Base-by-base conservation (phyloP, 306 rosid species). In the Hylodesmum podocarpum region DNA sequence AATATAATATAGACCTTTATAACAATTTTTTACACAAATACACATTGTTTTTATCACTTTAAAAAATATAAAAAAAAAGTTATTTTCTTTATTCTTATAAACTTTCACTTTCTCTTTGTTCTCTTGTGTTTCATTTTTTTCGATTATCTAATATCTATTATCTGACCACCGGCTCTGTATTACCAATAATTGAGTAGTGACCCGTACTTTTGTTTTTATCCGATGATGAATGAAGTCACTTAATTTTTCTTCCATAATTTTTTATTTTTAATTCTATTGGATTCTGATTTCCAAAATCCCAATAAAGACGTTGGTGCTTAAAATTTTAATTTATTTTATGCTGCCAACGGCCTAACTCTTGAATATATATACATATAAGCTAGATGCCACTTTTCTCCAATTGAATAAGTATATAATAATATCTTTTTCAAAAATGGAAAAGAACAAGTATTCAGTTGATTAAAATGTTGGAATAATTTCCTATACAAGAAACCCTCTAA, bases 261-360 rank as follows among this genome's bases (percentile, higher is more conserved):
- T 27, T 58, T 5, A 14, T 11, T 72, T 1, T 54, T 3, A 40
- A 2, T 46, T 34, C 8, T 12, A 25, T 28, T 47, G 67, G 73
- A 75, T 69, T 67, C 53, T 81, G 66, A 49, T 50, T 75, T 69
- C 73, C 66, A 53, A 58, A 58, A 12, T 36, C 76, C 75, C 40
- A 21, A 8, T 14, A 36, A 22, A 66, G 58, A 80, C 16, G 29
- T 4, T 12, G 3, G 31, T 41, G 55, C 49, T 67, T 25, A 46
- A 66, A 43, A 66, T 18, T 41, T 34, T 15, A 50, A 33, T 54
- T 51, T 58, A 63, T 36, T 36, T 64, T 71, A 15, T 19, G 65
- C 69, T 85, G 90, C 78, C 39, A 71, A 40, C 22, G 4, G 73
- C 87, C 86, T 39, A 82, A 70, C 88, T 37, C 13, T n/a, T 44